A percentile compares a stretch with the other conserved stretches of the same genome.
These are phyloP conservation scores for Helotiales sp. DNA, from an alignment of 2,329 filamentous ascomycete species.

Conservation along the genomic window DNA sequence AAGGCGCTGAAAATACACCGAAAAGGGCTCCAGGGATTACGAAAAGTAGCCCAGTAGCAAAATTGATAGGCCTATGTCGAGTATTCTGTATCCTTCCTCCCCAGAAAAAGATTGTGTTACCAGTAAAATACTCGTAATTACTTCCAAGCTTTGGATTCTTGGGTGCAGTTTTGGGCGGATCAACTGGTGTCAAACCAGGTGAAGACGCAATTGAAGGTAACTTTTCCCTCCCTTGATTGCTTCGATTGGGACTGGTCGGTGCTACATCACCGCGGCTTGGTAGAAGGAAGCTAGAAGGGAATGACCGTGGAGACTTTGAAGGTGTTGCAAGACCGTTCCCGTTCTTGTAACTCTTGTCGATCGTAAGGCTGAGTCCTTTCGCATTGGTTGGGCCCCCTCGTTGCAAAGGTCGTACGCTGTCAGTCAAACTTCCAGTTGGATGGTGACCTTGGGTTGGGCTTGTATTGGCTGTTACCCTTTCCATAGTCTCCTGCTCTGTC, in stretches of 20 bases:
- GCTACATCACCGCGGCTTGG: conserved; percentile 58
- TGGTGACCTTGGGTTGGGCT: conserved; percentile 69
- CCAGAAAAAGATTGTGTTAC: conserved; percentile 89
- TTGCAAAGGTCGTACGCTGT: conserved; percentile 76
- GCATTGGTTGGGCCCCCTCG: conserved; percentile 41
- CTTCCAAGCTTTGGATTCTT: conserved; percentile 57
- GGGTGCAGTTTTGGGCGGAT: conserved; percentile 43
- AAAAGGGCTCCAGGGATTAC: conserved; percentile 81
- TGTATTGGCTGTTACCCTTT: conserved; percentile 74
- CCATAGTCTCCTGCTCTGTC: conserved; percentile 74
- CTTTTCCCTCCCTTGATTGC: conserved; percentile 75
- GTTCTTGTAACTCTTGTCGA: conserved; percentile 63
- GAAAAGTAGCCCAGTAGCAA: conserved; percentile 82
- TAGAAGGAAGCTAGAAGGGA: conserved; percentile 76
- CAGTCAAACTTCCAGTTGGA: conserved; percentile 66
- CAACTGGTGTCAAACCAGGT: conserved; percentile 62
- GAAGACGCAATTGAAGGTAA: conserved; percentile 82
- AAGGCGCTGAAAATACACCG: conserved; percentile 77
- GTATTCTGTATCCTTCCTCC: conserved; percentile 89
- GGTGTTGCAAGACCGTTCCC: conserved; percentile 61
- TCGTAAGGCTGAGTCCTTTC: conserved; percentile 59
- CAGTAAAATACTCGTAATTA: conserved; percentile 92
- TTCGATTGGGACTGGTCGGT: conserved; percentile 57
- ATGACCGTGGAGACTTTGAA: conserved; percentile 75
- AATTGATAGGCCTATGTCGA: conserved; percentile 83